Evolutionary conservation across 2,329 filamentous ascomycete genomes (phyloP).

Genomic region (Fusarium sp.): DNA sequence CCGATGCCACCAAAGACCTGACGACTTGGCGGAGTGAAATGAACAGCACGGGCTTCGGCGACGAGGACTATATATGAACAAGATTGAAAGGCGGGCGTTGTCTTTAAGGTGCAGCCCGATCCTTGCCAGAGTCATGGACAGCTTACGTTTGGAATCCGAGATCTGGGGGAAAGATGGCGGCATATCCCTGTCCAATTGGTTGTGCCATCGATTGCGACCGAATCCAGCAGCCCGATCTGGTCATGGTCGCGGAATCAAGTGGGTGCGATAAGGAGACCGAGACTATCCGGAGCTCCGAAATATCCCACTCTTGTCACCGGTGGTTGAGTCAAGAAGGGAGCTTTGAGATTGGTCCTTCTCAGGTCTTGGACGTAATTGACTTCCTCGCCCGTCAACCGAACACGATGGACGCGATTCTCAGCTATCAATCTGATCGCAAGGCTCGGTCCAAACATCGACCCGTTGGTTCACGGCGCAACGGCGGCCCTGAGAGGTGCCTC

Average conservation of each 20-base stretch:
- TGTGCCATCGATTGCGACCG: constrained; percentile 39
- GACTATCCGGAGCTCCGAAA: constrained; percentile 31
- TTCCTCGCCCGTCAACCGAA: background rate
- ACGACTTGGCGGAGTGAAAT: background rate
- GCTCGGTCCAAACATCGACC: constrained; percentile 1
- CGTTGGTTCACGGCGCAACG: constrained; percentile 14
- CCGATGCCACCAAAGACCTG: constrained; percentile 1
- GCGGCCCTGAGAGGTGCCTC: constrained; percentile 15
- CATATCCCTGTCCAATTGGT: constrained; percentile 39
- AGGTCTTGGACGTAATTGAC: background rate
- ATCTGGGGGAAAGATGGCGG: constrained; percentile 37
- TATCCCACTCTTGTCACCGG: constrained; percentile 18
- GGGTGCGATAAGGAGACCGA: constrained; percentile 42
- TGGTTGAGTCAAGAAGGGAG: background rate
- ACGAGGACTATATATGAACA: constrained; percentile 2
- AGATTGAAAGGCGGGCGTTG: constrained; percentile 16
- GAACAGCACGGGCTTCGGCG: background rate
- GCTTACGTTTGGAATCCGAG: constrained; percentile 43
- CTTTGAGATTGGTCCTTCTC: background rate
- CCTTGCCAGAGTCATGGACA: constrained; percentile 35
- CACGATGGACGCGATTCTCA: constrained; percentile 9
- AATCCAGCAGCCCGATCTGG: constrained; percentile 42
- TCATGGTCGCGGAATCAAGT: constrained; percentile 42
- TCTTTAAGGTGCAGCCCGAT: constrained; percentile 32
- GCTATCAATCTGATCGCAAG: constrained; percentile 2